A percentile compares a stretch with the other conserved stretches of the same genome.
phyloP scores from a whole-genome alignment of 306 rosid genomes.

The Casuarina glauca region DNA sequence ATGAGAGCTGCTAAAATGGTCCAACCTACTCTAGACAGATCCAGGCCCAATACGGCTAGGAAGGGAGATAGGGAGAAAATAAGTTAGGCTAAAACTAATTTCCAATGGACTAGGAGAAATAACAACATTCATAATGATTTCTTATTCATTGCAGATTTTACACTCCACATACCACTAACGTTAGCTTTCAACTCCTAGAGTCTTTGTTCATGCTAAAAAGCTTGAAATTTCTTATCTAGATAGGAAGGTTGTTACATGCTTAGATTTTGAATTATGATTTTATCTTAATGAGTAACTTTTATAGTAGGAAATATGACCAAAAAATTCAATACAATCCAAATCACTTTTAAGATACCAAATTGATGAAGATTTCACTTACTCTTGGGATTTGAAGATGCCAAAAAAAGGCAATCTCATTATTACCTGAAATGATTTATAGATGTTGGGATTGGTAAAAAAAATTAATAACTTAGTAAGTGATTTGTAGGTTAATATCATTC shows the following conservation, averaged over 20 bases:
- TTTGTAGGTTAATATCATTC: no score
- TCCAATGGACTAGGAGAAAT: neutral
- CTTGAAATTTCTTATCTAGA: neutral
- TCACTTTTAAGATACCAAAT: no score
- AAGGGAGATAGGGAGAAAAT: neutral
- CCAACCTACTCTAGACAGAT: neutral
- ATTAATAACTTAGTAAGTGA: no score
- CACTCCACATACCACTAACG: neutral
- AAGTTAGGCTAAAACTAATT: neutral
- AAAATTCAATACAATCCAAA: no score
- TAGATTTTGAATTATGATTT: no score
- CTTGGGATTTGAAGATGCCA: no score
- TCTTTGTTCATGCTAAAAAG: neutral
- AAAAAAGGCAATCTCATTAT: no score
- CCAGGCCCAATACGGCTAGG: neutral
- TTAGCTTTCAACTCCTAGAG: neutral
- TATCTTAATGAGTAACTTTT: no score
- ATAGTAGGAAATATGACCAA: no score
- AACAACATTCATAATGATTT: neutral
- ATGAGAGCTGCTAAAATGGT: neutral
- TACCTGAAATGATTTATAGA: no score
- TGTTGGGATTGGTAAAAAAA: no score
- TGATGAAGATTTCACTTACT: no score
- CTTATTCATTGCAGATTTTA: neutral
- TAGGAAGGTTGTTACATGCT: neutral